These are phyloP conservation scores for Diaporthe velutina DNA, from an alignment of 2,329 filamentous ascomycete species.

Conservation along the genomic window DNA sequence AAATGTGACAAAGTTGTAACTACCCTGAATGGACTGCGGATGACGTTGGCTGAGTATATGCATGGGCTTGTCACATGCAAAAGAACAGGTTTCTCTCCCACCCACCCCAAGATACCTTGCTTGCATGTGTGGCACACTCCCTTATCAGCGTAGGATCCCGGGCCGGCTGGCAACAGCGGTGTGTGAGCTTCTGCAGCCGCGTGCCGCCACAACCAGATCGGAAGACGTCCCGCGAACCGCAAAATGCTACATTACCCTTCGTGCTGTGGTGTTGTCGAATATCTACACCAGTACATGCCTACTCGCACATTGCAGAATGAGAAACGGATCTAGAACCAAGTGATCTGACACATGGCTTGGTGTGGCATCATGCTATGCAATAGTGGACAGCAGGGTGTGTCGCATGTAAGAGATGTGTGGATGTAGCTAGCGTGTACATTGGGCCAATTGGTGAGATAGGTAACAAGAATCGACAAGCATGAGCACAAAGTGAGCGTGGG, in stretches of 20 bases:
- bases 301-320: not conserved
- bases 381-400: not conserved
- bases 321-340: not conserved
- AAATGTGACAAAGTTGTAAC: constrained; percentile 8
- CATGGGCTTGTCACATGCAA: constrained; percentile 18
- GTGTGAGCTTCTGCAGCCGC: not conserved
- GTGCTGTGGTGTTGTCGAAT: not conserved
- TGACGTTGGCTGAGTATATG: not conserved
- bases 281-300: not conserved
- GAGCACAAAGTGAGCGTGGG: too few relatives aligned
- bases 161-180: constrained; percentile 10
- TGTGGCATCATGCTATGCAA: not conserved
- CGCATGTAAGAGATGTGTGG: too few relatives aligned
- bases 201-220: not conserved
- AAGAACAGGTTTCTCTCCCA: not conserved
- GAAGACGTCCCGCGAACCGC: not conserved
- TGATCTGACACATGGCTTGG: not conserved
- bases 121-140: not conserved
- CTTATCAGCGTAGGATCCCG: not conserved
- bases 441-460: too few relatives aligned
- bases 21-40: not conserved
- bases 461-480: too few relatives aligned
- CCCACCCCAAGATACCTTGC: not conserved
- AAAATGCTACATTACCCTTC: not conserved
- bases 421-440: too few relatives aligned